Conservation (phyloP, 345 rosid species). For the Brassica carinata region DNA sequence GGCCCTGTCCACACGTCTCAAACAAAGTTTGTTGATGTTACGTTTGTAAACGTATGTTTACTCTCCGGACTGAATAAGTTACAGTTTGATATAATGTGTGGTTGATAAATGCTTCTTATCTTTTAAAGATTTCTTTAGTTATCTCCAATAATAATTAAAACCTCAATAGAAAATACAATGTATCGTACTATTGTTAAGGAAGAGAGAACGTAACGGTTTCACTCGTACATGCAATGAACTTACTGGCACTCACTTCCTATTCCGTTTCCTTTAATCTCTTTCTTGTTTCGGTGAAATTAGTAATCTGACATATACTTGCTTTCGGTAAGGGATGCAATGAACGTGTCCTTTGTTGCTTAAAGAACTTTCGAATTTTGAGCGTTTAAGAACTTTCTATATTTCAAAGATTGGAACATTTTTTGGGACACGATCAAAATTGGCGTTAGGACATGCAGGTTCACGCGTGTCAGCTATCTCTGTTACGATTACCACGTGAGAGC, state of each 20-base stretch:
- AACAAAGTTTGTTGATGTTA: background rate
- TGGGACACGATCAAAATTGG: slow-evolving; percentile 19
- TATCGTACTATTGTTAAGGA: background rate
- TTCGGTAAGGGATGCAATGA: slow-evolving; percentile 37
- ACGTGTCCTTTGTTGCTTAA: slow-evolving; percentile 23
- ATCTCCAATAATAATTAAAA: background rate
- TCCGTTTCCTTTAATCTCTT: background rate
- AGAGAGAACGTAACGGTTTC: slow-evolving; percentile 25
- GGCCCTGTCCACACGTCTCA: background rate
- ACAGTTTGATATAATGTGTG: background rate
- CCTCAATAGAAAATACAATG: slow-evolving; percentile 14
- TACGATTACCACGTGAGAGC: slow-evolving; percentile 22
- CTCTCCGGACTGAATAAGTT: background rate
- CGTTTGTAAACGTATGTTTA: background rate
- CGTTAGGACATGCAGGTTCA: slow-evolving; percentile 12
- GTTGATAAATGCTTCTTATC: background rate
- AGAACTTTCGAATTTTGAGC: slow-evolving; percentile 22
- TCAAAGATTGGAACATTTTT: slow-evolving; percentile 3
- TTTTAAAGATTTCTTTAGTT: background rate
- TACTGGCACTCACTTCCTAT: slow-evolving; percentile 20
- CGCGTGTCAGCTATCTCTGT: slow-evolving; percentile 35
- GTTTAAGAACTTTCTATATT: slow-evolving; percentile 32
- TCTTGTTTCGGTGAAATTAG: background rate
- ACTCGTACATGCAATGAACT: slow-evolving; percentile 33
- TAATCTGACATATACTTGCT: slow-evolving; percentile 31